These are phyloP conservation scores for Cladosporium sp. DNA, from an alignment of 2,329 filamentous ascomycete genomes.

Conservation along the genomic window DNA sequence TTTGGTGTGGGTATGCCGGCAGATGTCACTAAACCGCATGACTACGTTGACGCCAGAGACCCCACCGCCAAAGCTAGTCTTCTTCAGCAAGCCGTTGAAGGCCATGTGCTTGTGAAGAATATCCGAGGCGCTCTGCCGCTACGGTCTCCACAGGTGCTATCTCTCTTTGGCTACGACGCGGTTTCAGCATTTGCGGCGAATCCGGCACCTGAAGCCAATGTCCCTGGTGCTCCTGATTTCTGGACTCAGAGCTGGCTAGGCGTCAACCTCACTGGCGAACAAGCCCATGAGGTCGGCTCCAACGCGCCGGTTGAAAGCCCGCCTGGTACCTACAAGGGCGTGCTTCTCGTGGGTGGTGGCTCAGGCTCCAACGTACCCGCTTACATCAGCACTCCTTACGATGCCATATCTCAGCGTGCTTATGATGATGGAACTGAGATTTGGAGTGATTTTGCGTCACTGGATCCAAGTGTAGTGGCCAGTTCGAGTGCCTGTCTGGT, in stretches of 20 bases:
- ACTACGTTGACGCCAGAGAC: constrained; percentile 58
- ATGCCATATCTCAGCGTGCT: constrained; percentile 39
- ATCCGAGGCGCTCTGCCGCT: constrained; percentile 58
- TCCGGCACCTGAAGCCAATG: constrained; percentile 23
- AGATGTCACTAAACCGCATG: constrained; percentile 54
- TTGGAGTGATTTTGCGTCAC: constrained; percentile 60
- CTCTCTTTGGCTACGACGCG: constrained; percentile 64
- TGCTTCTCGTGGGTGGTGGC: constrained; percentile 41
- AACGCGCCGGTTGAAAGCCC: constrained; percentile 32
- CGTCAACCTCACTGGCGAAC: constrained; percentile 17
- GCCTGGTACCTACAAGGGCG: constrained; percentile 35
- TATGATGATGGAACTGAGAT: constrained; percentile 58
- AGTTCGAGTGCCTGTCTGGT: constrained; percentile 51
- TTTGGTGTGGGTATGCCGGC: constrained; percentile 55
- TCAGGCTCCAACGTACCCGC: constrained; percentile 39
- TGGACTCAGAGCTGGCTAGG: constrained; percentile 32
- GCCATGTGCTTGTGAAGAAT: constrained; percentile 68
- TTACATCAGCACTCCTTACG: constrained; percentile 40
- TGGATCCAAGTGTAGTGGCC: constrained; percentile 53
- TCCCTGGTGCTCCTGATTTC: constrained; percentile 16
- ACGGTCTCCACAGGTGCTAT: constrained; percentile 52
- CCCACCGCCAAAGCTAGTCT: constrained; percentile 51
- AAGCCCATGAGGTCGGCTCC: constrained; percentile 37
- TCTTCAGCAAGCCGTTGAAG: constrained; percentile 61
- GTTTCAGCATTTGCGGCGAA: constrained; percentile 37